Conservation (phyloP, 495 filamentous ascomycete species). For the Neurospora tetraspora region DNA sequence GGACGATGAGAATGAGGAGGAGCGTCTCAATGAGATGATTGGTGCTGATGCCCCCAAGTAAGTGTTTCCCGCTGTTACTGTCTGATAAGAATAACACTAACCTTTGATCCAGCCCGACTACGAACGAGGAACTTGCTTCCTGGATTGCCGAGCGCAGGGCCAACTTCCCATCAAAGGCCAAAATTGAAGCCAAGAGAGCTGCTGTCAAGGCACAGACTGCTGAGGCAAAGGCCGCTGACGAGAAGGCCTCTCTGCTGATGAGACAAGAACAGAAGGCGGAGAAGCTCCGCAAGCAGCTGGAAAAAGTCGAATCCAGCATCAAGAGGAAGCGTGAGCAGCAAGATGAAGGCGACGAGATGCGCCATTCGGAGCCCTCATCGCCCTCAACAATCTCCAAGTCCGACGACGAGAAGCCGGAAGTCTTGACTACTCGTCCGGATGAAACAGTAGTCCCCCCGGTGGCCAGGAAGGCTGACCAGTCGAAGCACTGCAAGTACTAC, state of each 20-base stretch:
- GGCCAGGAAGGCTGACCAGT: constrained; percentile 38
- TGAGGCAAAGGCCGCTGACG: constrained; percentile 16
- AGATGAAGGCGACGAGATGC: constrained; percentile 48
- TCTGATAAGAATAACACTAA: constrained; percentile 1
- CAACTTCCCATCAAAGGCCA: neutral
- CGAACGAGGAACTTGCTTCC: neutral
- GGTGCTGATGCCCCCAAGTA: constrained; percentile 41
- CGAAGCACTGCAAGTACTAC: constrained; percentile 50
- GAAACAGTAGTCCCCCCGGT: constrained; percentile 28
- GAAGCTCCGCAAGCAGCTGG: constrained; percentile 39
- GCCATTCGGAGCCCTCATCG: constrained; percentile 27
- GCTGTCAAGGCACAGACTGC: constrained; percentile 12
- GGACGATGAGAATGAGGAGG: constrained; percentile 64
- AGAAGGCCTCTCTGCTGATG: constrained; percentile 21
- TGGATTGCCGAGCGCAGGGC: neutral
- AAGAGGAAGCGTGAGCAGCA: constrained; percentile 48
- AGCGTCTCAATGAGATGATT: constrained; percentile 53
- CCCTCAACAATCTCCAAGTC: constrained; percentile 29
- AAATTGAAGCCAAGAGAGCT: neutral
- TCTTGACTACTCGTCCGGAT: constrained; percentile 31
- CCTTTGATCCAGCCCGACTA: neutral
- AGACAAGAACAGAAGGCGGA: constrained; percentile 36
- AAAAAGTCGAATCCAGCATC: constrained; percentile 42
- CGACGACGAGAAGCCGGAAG: constrained; percentile 40
- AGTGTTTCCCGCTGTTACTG: constrained; percentile 19